Base-by-base conservation (phyloP, 2,329 filamentous ascomycete species). In the Arthrobotrys conoides region DNA sequence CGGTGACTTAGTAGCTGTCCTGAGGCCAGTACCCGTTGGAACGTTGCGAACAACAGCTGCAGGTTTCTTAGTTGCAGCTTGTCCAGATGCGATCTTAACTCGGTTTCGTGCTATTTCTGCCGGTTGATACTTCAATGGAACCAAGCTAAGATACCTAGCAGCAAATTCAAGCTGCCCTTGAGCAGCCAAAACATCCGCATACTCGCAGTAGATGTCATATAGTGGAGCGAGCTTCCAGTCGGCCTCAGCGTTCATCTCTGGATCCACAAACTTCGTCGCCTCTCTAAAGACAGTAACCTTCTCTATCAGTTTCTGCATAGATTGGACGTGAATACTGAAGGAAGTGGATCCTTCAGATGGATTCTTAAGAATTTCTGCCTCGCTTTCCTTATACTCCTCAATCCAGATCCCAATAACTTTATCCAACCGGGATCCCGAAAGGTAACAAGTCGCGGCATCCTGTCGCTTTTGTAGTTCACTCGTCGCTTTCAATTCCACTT, bases 401-500 rank as follows among this genome's bases (percentile, higher is more conserved):
- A 95, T 91, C 96, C 96, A 99, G 83, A 98, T 97, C 41, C 89
- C 89, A 55, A 98, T 93, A 24, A 98, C 95, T 88, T 99, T 99
- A 85, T 99, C 95, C 3, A 99, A 88, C 86, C 97, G 98, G 18
- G 95, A 97, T 76, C 96, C 95, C 53, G 95, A 94, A 79, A 99
- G 87, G 85, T 94, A 99, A 85, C 96, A 99, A 88, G 99, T 97
- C 0, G 93, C 94, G 38, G 96, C 96, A 84, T 99, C 93, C 84
- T 97, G 95, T 80, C 93, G 89, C 65, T 86, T 84, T 61, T 85
- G 85, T 76, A 86, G 84, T 46, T 91, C 88, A 22, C 89, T 89
- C 44, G 82, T 84, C 8, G 84, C 84, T 59, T 86, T 86, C 57
- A 88, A 85, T 24, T 88, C 86, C 83, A 97, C 95, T 80, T 93